Evolutionary conservation across 352 stramenopile genomes (phyloP), one percentile per base, ranked within the genome.

Genomic region (Globisporangium cylindrosporum): DNA sequence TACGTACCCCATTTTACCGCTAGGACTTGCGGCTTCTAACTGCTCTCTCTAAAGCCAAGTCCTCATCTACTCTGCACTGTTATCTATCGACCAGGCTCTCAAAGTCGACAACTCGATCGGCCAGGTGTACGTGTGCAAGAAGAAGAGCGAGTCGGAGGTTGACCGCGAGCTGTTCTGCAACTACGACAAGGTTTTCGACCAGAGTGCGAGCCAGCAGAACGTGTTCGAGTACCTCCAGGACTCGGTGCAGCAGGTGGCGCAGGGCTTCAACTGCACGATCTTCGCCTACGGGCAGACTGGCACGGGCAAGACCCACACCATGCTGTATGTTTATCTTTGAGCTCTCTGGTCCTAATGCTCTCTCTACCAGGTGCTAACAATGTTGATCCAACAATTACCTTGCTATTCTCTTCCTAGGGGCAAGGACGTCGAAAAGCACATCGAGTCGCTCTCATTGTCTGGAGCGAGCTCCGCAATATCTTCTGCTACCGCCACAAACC

Each of bases 211-310:
- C 12, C 91, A 97, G 69, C 66, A 77, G 24, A 80, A 92, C 46
- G 76, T 97, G 6, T 97, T 96, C 59, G 69, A 78, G 10, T 90
- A 94, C 53, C 62, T 92, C 1, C 77, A 79, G 18, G 83, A 90
- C 36, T 77, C 80, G 3, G 82, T 97, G 36, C 80, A 90, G 53
- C 82, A 92, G 63, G 81, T 97, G 7, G 79, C 91, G 1, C 82
- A 94, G 69, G 90, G 90, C 36, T 93, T 92, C 73, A 97, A 97
- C 78, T 94, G 88, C 73, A 97, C 87, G 14, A 93, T 97, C 46
- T 97, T 97, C 72, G 90, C 91, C 2, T 97, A 97, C 66, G 91
- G 91, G 4, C 91, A 97, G 64, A 97, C 91, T 6, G 90, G 88
- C 61, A 95, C 86, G 6, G 90, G 91, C 54, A 97, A 97, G 75